Conservation (phyloP, 306 rosid species). For the Sophora flavescens region DNA sequence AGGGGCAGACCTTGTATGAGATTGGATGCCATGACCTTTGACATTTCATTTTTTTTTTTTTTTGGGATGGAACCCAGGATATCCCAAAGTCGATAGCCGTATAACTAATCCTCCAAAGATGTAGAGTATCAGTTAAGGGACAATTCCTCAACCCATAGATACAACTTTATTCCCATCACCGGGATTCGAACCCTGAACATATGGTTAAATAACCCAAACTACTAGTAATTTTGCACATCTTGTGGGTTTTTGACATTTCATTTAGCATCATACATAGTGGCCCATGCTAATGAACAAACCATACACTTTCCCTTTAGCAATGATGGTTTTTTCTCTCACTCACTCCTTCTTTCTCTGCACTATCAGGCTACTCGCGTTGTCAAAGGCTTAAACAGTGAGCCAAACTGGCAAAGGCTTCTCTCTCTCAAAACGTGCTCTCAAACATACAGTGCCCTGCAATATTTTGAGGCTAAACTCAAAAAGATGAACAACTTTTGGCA, state of each 20-base stretch:
- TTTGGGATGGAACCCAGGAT: no score
- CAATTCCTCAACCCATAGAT: no score
- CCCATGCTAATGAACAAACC: slow-evolving; percentile 66
- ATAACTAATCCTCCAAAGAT: no score
- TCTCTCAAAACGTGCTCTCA: not conserved
- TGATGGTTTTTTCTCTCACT: slow-evolving; percentile 57
- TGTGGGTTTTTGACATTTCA: slow-evolving; percentile 61
- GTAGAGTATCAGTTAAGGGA: no score
- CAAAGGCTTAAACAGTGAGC: slow-evolving; percentile 49
- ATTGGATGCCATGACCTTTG: slow-evolving; percentile 48
- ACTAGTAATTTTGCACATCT: no score
- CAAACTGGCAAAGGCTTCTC: slow-evolving; percentile 41
- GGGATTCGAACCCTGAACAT: no score
- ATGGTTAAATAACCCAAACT: no score
- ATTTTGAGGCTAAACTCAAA: slow-evolving; percentile 59
- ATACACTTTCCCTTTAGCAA: slow-evolving; percentile 62
- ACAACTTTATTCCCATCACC: no score
- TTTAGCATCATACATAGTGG: slow-evolving; percentile 60
- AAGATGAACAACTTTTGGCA: slow-evolving; percentile 62
- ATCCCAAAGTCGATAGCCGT: no score
- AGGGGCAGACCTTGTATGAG: slow-evolving; percentile 51
- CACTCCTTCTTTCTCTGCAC: not conserved
- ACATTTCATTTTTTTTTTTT: slow-evolving; percentile 59
- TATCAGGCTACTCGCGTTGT: slow-evolving; percentile 43
- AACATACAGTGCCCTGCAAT: slow-evolving; percentile 55